Evolutionary conservation across 2,329 filamentous ascomycete species (phyloP), one percentile per base, ranked within the genome.

Genomic region (Zymoseptoria pseudotritici): DNA sequence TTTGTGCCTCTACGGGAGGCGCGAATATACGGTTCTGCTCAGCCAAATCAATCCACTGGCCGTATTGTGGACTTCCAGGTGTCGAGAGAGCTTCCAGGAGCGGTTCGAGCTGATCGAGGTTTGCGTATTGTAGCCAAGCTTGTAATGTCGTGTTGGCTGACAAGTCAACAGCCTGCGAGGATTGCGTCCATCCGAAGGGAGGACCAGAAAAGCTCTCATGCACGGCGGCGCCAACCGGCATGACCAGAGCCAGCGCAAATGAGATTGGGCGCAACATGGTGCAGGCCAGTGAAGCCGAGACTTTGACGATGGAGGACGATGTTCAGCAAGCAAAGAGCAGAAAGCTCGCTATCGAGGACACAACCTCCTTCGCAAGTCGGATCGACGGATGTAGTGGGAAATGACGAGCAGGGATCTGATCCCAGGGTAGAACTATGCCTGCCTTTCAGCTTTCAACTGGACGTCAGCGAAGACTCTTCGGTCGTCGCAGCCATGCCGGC

Each of bases 11-110:
- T 3, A 73, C 67, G 7, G 71, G 68, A 1, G 78, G 75, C 7
- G 72, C 74, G 50, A 81, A 74, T 63, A 79, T 72, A 3, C 72
- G 64, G 53, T 79, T 75, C 58, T 80, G 72, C 46, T 79, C 76
- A 11, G 74, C 70, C 50, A 74, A 70, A 21, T 72, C 74, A 62
- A 80, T 75, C 67, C 82, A 80, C 58, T 80, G 69, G 24, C 81
- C 81, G 63, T 83, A 83, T 17, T 72, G 70, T 3, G 74, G 63
- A 61, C 77, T 72, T 6, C 75, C 74, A 1, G 81, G 81, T 0
- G 78, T 80, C 20, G 79, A 80, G 21, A 79, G 69, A 5, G 74
- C 71, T 22, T 72, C 63, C 50, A 79, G 70, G 29, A 69, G 70
- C 42, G 73, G 69, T 64, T 78, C 73, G 13, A 79, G 73, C 50